Percentiles rank a stretch among this genome's conserved stretches.
These are phyloP conservation scores for Pisolithus albus DNA, from an alignment of 768 basidiomycete genomes.

Conservation along the genomic window DNA sequence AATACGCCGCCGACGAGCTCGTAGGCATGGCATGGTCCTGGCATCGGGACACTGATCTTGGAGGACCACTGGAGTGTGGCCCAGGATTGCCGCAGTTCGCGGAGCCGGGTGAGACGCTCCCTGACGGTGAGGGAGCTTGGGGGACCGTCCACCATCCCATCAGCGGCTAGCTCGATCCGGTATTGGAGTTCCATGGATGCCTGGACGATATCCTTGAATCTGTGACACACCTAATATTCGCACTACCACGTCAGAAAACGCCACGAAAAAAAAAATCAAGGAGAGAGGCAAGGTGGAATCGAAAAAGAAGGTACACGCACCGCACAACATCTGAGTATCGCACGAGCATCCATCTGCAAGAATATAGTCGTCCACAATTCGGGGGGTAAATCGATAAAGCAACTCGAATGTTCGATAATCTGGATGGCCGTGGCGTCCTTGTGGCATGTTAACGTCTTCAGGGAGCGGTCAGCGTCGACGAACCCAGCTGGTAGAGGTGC, in stretches of 20 bases:
- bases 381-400: neutral
- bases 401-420: too few relatives aligned
- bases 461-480: too few relatives aligned
- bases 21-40: conserved; percentile 42
- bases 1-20: conserved; percentile 58
- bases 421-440: too few relatives aligned
- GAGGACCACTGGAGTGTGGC: conserved; percentile 21
- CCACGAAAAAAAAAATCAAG: too few relatives aligned
- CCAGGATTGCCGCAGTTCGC: conserved; percentile 33
- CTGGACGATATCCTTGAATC: conserved; percentile 16
- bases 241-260: neutral
- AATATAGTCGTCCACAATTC: neutral
- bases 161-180: conserved; percentile 31
- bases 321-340: neutral
- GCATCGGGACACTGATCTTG: conserved; percentile 21
- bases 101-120: conserved; percentile 29
- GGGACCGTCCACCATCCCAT: conserved; percentile 29
- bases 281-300: too few relatives aligned
- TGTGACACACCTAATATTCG: conserved; percentile 16
- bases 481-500: too few relatives aligned
- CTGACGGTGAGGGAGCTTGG: conserved; percentile 12
- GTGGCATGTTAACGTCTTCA: too few relatives aligned
- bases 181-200: conserved; percentile 31
- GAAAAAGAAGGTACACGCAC: neutral
- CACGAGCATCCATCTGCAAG: neutral